Percentiles rank a stretch among this genome's conserved stretches.
phyloP scores from a whole-genome alignment of 176 grass and related monocot species.

The Leersia perrieri region DNA sequence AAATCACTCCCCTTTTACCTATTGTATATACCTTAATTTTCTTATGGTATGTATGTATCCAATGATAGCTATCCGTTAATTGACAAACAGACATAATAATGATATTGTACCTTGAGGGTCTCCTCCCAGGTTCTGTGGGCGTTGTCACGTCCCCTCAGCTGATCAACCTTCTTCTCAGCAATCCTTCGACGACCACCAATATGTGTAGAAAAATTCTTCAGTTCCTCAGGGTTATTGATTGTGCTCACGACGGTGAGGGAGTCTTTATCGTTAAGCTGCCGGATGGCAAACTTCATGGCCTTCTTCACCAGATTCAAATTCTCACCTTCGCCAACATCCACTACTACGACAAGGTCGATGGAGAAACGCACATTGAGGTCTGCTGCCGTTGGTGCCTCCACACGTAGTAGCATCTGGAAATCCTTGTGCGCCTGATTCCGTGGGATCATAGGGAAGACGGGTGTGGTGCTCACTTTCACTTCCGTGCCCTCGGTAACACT shows the following conservation, averaged over 20 bases:
- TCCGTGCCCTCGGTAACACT: too few species aligned
- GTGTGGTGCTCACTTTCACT: slow-evolving; percentile 8
- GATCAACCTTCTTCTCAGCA: background rate
- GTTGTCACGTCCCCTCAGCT: background rate
- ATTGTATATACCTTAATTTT: too few species aligned
- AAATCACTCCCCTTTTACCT: too few species aligned
- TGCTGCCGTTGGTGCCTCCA: background rate
- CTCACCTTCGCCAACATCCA: background rate
- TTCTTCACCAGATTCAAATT: background rate
- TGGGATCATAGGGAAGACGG: background rate
- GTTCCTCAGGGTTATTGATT: too few species aligned
- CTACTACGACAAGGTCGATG: background rate
- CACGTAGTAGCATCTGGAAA: slow-evolving; percentile 10
- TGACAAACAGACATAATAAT: too few species aligned
- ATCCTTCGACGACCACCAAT: background rate
- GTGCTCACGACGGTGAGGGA: background rate
- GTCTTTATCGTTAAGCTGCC: background rate
- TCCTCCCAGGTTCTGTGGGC: background rate
- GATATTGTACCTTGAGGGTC: background rate
- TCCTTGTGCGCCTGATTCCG: background rate
- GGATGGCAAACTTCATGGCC: background rate
- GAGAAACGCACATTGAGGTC: background rate
- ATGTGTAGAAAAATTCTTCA: too few species aligned
- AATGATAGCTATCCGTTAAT: too few species aligned
- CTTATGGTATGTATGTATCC: too few species aligned